Base-by-base conservation (phyloP, 2,329 filamentous ascomycete genomes). In the Dothistroma pini region DNA sequence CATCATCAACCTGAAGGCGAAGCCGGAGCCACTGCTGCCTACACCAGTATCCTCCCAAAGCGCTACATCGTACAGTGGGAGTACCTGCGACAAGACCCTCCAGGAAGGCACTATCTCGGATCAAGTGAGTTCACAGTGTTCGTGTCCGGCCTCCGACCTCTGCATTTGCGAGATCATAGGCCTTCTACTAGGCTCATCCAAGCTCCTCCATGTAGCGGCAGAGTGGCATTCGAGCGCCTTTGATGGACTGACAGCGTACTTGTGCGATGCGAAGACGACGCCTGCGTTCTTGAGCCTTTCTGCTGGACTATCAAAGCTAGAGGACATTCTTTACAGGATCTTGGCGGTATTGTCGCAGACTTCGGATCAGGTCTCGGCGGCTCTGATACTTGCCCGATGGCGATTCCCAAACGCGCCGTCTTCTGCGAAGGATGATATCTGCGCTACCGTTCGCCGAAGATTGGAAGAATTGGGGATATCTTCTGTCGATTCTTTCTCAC, bases 71-170 rank as follows among this genome's bases (percentile, higher is more conserved):
- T 53, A 19, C 50, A 44, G 2, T 16, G 38, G 7, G 7, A 44
- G 12, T 2, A 12, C n/a, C 7, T 50, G 19, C 48, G 21, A 50
- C 25, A 31, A n/a, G n/a, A 35, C 29, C 2, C 25, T 8, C 10
- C 21, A 50, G 48, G 21, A 25, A 25, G 48, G 4, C 19, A 34
- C 50, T 7, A 32, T 19, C 29, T 25, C 50, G 4, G 14, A 10
- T 7, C 38, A 44, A n/a, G 5, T 19, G 12, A 32, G 22, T 7
- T 53, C 31, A 12, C 25, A 53, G 19, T 57, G 55, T 31, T 57
- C 55, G 9, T 57, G 55, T 57, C 55, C 55, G 8, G 16, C 47
- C 4, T 49, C 55, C 10, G 55, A 57, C 25, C 44, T 49, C 29
- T 57, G 55, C 19, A 50, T 57, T 14, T 29, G 25, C 16, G 55